Evolutionary conservation across 805 yeast species (phyloP).

Genomic region (Ogataea methylovora): DNA sequence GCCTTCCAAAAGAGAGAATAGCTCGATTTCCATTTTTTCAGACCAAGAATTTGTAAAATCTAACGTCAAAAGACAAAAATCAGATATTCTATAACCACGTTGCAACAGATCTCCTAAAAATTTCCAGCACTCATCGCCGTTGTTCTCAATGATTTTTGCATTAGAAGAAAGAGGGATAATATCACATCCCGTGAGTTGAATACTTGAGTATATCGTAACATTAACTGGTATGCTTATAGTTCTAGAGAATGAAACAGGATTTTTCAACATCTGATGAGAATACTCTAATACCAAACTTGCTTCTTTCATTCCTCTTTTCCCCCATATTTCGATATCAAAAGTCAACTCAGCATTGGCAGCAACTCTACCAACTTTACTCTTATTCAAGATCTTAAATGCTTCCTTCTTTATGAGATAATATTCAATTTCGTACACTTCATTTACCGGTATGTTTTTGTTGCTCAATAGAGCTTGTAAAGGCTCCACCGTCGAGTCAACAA

Average conservation of each 20-base stretch:
- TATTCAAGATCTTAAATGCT: constrained; percentile 48
- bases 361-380: constrained; percentile 33
- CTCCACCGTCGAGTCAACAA: constrained; percentile 68
- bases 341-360: constrained; percentile 29
- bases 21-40: constrained; percentile 34
- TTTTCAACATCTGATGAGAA: constrained; percentile 30
- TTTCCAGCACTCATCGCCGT: constrained; percentile 20
- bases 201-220: constrained; percentile 62
- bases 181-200: constrained; percentile 72
- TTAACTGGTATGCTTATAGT: constrained; percentile 60
- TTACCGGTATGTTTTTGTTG: constrained; percentile 39
- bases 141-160: constrained; percentile 18
- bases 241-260: constrained; percentile 35
- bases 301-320: constrained; percentile 66
- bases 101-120: constrained; percentile 21
- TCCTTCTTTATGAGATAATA: constrained; percentile 52
- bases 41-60: constrained; percentile 83
- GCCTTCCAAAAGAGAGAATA: constrained; percentile 16
- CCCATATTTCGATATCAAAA: constrained; percentile 52
- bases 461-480: constrained; percentile 47
- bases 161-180: constrained; percentile 47
- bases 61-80: constrained; percentile 56
- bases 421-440: constrained; percentile 71
- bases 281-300: constrained; percentile 64
- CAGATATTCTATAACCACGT: constrained; percentile 30